Conservation (phyloP, 805 yeast species). For the Brettanomyces anomalus region DNA sequence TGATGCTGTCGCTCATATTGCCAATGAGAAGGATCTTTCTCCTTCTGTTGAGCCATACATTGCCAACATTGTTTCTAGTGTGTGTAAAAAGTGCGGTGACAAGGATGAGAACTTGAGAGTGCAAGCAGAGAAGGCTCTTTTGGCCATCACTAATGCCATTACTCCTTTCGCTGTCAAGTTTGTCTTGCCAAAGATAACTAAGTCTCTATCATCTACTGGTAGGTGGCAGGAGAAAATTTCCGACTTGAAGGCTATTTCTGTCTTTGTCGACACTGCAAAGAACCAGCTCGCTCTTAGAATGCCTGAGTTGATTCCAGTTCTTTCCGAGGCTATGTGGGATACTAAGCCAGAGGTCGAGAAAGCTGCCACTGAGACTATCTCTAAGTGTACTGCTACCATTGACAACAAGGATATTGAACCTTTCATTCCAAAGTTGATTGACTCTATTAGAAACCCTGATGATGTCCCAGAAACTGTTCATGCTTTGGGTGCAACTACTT, state of each 20-base stretch:
- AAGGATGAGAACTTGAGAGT: slow-evolving; percentile 70
- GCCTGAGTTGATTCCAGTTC: slow-evolving; percentile 98
- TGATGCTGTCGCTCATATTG: slow-evolving; percentile 77
- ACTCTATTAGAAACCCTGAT: slow-evolving; percentile 93
- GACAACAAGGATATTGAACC: slow-evolving; percentile 99
- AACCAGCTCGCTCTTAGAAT: slow-evolving; percentile 95
- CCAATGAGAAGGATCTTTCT: slow-evolving; percentile 65
- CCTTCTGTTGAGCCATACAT: slow-evolving; percentile 96
- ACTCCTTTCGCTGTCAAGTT: slow-evolving; percentile 93
- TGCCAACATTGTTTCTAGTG: slow-evolving; percentile 63
- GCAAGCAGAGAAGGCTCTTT: slow-evolving; percentile 67
- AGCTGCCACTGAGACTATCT: slow-evolving; percentile 93
- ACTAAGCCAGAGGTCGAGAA: slow-evolving; percentile 97
- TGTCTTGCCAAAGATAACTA: slow-evolving; percentile 71
- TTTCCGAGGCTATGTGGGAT: slow-evolving; percentile 99
- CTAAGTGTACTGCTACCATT: slow-evolving; percentile 94
- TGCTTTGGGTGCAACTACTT: slow-evolving; percentile 98
- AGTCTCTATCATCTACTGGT: slow-evolving; percentile 59
- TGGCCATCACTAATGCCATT: slow-evolving; percentile 69
- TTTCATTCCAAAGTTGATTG: slow-evolving; percentile 96
- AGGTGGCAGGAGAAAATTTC: slow-evolving; percentile 99
- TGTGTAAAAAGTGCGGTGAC: slow-evolving; percentile 81
- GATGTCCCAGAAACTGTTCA: slow-evolving; percentile 99
- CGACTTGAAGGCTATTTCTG: slow-evolving; percentile 73
- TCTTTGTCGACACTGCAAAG: slow-evolving; percentile 89